Evolutionary conservation across 768 basidiomycete genomes (phyloP), one percentile per base, ranked within the genome.

Genomic region (Suillus paluster): DNA sequence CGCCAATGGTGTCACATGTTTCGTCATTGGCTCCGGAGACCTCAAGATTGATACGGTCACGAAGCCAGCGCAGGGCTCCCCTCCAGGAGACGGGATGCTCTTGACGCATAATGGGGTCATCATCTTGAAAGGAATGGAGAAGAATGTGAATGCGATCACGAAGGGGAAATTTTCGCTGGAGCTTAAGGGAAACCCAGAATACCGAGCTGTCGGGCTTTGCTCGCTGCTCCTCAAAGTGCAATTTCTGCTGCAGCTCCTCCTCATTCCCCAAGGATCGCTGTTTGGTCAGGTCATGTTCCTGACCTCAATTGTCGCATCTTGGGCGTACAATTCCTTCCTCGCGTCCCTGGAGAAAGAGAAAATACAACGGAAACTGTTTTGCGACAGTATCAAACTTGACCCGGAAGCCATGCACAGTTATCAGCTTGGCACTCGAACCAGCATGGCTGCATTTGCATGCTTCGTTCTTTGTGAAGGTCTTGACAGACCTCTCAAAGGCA

Each of bases 261-360:
- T 77, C 58, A 67, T 75, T 30, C 75, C 75, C 1, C 72, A 74
- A 36, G 71, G 69, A n/a, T 63, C 66, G 5, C 54, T 75, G 4
- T 74, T 77, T 36, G 73, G 75, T 25, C 73, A 75, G 61, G 62
- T 71, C 60, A 69, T 77, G 71, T 75, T 77, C 56, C 48, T 77
- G 30, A 5, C 60, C 50, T 70, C 72, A 5, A 64, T 77, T 44
- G 61, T 57, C 21, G 67, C 65, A 4, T 75, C 74, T 12, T 78
- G 74, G 77, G 30, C 45, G 21, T 71, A 77, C 58, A 73, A 73
- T n/a, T 67, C 65, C 21, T 71, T 67, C 50, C 64, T 78, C 14
- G 69, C 71, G 33, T 64, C 67, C 21, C 61, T 80, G 67, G 77
- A 80, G n/a, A 55, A 39, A 58, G 71, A 67, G 58, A 63, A 62